Evolutionary conservation across 805 yeast species (phyloP), one percentile per base, ranked within the genome.

Genomic region (Ogataea ganodermae): DNA sequence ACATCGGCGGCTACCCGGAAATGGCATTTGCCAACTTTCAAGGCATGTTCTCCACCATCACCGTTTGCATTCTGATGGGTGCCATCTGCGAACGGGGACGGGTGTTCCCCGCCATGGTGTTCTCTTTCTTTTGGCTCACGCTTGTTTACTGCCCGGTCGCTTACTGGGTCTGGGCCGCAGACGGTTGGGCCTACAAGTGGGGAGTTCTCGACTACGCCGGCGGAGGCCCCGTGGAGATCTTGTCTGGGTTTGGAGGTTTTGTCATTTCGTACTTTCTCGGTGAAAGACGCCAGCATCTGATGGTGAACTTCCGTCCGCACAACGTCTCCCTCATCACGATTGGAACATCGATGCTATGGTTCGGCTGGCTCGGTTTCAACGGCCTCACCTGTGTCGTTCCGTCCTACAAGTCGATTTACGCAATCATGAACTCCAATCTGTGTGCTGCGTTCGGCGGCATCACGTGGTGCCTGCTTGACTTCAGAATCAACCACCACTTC

Each of bases 171-270:
- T 92, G 98, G 98, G 86, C 89, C 47, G 63, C 87, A 1, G 84
- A 83, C 38, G 98, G 99, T 32, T 92, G 98, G 98, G 96, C 96
- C 30, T 77, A 76, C 56, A 75, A 81, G 57, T 92, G 96, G 83
- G 97, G 96, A 5, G 98, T 84, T 1, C 73, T 92, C 43, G 99
- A 92, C 66, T 92, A 88, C 67, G 99, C 99, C 20, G 99, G 99
- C 24, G 98, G 98, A 47, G 97, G 97, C 0, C 96, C 97, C 0
- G 97, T 92, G 22, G 98, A 92, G 66, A 89, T 94, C 47, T 76
- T 88, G 24, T 84, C 95, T 20, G 98, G 98, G 51, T 86, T 90
- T 20, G 86, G 89, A 28, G 97, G 96, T 1, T 83, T 92, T 58
- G 96, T 88, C 4, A 84, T 84, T 57, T 81, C 90, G n/a, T 82